A percentile compares a stretch with the other conserved stretches of the same genome.
Conservation (phyloP, 2,329 filamentous ascomycete species). For the Celoporthe dispersa region DNA sequence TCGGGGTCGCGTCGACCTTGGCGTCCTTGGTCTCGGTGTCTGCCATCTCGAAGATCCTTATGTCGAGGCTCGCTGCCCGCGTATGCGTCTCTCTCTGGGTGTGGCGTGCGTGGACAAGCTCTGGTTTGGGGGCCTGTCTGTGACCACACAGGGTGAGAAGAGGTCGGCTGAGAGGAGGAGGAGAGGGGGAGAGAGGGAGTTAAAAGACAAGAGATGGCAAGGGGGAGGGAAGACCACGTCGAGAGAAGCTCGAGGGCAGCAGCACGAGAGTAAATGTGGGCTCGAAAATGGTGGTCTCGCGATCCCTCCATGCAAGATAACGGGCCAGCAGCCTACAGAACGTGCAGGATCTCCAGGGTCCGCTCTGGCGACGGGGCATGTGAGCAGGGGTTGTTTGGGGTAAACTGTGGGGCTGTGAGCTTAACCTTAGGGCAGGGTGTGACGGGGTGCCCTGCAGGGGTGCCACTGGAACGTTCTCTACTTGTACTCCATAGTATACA, state of each 20-base stretch:
- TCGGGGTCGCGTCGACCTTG: too few relatives aligned
- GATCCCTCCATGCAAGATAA: conserved; percentile 1
- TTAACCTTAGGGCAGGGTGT: background rate
- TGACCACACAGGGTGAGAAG: background rate
- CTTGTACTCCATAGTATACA: background rate
- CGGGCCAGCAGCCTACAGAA: background rate
- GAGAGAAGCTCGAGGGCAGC: background rate
- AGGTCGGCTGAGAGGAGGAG: background rate
- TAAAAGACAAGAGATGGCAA: background rate
- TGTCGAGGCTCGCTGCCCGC: background rate
- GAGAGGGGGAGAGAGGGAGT: background rate
- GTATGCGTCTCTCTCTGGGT: background rate
- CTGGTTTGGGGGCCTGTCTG: background rate
- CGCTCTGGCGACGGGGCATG: background rate
- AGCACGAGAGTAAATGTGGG: background rate
- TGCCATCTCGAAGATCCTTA: conserved; percentile 15
- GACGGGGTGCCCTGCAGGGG: background rate
- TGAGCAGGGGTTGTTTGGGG: background rate
- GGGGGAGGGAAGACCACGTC: background rate
- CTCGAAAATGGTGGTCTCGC: background rate
- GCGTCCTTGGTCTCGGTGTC: conserved; percentile 17
- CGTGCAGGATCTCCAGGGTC: conserved; percentile 4
- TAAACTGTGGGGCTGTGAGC: background rate
- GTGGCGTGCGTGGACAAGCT: background rate
- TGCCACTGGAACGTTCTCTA: background rate